Base-by-base conservation (phyloP, 2,329 filamentous ascomycete genomes). In the Colletotrichum viniferum region DNA sequence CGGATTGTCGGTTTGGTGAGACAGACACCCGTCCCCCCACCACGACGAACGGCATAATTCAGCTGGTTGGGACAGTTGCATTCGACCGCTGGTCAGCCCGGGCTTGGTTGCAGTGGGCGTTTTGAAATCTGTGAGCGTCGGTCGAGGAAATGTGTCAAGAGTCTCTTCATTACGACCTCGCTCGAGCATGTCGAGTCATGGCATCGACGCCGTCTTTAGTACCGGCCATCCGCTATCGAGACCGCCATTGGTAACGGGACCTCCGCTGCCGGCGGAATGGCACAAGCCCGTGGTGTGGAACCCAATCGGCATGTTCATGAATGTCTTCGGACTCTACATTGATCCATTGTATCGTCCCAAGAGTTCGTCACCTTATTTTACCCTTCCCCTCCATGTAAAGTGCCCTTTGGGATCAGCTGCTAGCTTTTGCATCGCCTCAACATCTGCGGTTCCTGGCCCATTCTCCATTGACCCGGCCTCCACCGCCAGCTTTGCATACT, bases 401-500 rank as follows among this genome's bases (percentile, higher is more conserved):
- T 77, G 77, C 34, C 68, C 63, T 58, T 73, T 77, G 30, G 77
- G 75, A 14, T 77, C 77, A 38, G 58, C 68, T 26, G 66, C 72
- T 56, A 77, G 21, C 18, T 30, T 69, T 60, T 62, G 38, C 77
- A 77, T 77, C 24, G 69, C 75, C 48, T 69, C 72, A 3, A 77
- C 68, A 36, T 77, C 77, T 21, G 60, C 36, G 28, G 65, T 48
- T 8, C 34, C 66, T 2, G 75, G 28, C 14, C 77, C 77, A 21
- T 73, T 76, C 71, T 77, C 77, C n/a, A 77, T 69, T 34, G 85
- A 69, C 6, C 83, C 83, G 16, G 78, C 76, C 77, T 87, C 85
- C 36, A 86, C 73, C 9, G 84, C 85, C 68, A 85, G 71, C 3
- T 78, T 77, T 12, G 84, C 86, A 71, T 85, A 84, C 78, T 82